Base-by-base conservation (phyloP, 306 rosid species). In the Canavalia gladiata region DNA sequence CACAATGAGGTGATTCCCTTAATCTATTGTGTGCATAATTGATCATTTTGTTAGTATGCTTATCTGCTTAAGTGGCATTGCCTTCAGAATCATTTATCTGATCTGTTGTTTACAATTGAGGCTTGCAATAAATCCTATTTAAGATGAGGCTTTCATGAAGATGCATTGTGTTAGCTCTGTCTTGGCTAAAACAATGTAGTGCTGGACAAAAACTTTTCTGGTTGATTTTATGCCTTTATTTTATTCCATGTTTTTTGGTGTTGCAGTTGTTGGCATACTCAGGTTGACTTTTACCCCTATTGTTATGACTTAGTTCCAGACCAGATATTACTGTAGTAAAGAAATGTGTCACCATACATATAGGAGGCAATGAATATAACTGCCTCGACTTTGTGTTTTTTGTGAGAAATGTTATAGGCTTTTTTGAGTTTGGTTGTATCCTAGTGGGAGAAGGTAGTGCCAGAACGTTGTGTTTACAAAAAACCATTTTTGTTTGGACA, bases 1-100 rank as follows among this genome's bases (percentile, higher is more conserved):
- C 99, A 95, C 85, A 93, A 93, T 13, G 99, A 95, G 99, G 99
- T 95, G 81, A 84, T 79, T 74, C 55, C 69, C 39, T 68, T 42
- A 2, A 8, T 49, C 54, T 51, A 30, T 42, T 41, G 4, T 9
- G 9, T 71, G 39, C 51, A 3, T 81, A 71, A 49, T 47, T 82
- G 2, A 37, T 71, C 42, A 7, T 42, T 73, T 62, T 74, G 59
- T 59, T 64, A 49, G 28, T 7, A 57, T 79, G 51, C 54, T 45
- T 39, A 73, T 51, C 33, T 49, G 34, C 65, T 34, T 34, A 39
- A 31, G 41, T 30, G 51, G 41, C 72, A 65, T 29, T 31, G 37
- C 78, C 35, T 63, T 45, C 33, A 49, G 10, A 51, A 69, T 56
- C 64, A 75, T 42, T 11, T 47, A 39, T 39, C 64, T 72, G 65